Conservation (phyloP, 305 asterid genomes). For the Petunia hybrid region DNA sequence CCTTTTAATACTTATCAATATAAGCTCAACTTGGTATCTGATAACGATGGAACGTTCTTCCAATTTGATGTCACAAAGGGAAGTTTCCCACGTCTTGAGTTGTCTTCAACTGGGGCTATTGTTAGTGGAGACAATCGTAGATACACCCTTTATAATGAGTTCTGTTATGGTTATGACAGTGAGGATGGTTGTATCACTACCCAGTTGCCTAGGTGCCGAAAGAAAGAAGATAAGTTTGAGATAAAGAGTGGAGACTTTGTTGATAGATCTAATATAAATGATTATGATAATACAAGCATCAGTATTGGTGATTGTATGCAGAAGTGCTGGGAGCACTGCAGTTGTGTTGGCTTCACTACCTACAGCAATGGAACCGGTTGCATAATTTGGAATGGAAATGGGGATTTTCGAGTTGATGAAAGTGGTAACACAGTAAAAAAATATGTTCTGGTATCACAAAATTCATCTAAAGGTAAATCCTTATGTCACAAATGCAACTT, state of each 20-base stretch:
- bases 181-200: slow-evolving; percentile 36
- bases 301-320: slow-evolving; percentile 43
- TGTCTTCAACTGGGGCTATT: slow-evolving; percentile 29
- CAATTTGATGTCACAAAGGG: slow-evolving; percentile 29
- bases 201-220: slow-evolving; percentile 33
- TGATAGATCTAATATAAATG: background rate
- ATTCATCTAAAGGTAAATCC: no score
- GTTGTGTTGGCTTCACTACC: slow-evolving; percentile 34
- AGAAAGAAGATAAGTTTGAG: slow-evolving; percentile 31
- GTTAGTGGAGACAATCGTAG: background rate
- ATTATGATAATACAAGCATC: slow-evolving; percentile 23
- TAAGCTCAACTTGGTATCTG: slow-evolving; percentile 28
- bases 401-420: slow-evolving; percentile 13
- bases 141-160: background rate
- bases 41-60: slow-evolving; percentile 29
- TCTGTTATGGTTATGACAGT: slow-evolving; percentile 44
- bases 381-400: slow-evolving; percentile 27
- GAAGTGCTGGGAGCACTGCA: slow-evolving; percentile 40
- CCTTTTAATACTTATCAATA: slow-evolving; percentile 1
- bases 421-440: background rate
- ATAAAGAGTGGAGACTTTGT: slow-evolving; percentile 22
- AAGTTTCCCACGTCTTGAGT: slow-evolving; percentile 23
- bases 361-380: slow-evolving; percentile 32
- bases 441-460: background rate
- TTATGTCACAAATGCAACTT: no score